Evolutionary conservation across 345 rosid species (phyloP).

Genomic region (Syzygium aromaticum): DNA sequence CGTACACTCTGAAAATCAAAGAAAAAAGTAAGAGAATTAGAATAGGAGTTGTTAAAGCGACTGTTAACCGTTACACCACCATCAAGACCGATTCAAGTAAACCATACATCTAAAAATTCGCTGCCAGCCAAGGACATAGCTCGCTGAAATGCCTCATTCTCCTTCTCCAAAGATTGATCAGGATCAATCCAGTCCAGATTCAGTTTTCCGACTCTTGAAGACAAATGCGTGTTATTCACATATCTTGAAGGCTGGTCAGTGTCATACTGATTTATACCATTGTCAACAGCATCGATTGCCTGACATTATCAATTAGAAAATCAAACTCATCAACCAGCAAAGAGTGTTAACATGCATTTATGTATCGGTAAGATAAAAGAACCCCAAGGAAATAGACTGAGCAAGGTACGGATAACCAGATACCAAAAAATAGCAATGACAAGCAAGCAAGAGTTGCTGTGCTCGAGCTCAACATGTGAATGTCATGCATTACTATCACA

Average conservation of each 20-base stretch:
- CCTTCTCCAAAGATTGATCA: conserved; percentile 81
- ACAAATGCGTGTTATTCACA: conserved; percentile 77
- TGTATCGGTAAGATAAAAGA: neutral
- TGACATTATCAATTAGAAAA: neutral
- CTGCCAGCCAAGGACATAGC: conserved; percentile 80
- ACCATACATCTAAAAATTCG: conserved; percentile 74
- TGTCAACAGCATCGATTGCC: neutral
- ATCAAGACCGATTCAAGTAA: neutral
- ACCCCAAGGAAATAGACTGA: neutral
- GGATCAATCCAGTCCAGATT: conserved; percentile 92
- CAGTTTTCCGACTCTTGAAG: conserved; percentile 78
- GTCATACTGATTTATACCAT: conserved; percentile 22
- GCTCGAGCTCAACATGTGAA: neutral
- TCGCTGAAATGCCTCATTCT: conserved; percentile 70
- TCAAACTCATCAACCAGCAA: neutral
- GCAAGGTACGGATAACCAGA: neutral
- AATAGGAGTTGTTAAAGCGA: neutral
- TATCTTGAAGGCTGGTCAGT: conserved; percentile 80
- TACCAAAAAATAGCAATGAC: neutral
- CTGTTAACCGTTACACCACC: neutral
- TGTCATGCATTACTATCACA: neutral
- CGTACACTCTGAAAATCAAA: conserved; percentile 44
- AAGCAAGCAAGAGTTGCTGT: neutral
- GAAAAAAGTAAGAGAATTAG: neutral
- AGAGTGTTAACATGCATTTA: neutral